Conservation (phyloP, 495 filamentous ascomycete species). For the Aspergillus biplanus region DNA sequence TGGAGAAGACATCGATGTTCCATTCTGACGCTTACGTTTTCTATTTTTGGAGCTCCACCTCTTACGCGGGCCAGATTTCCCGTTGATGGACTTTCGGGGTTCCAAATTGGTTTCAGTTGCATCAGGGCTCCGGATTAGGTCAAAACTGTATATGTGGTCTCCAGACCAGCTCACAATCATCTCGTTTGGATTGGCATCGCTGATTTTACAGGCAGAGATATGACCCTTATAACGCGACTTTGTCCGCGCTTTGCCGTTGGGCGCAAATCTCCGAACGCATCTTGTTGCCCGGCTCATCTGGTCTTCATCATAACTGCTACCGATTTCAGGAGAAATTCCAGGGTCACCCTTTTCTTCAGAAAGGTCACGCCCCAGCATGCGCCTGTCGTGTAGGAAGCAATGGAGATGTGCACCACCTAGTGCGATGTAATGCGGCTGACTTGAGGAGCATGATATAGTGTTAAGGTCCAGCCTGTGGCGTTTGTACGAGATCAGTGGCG, state of each 20-base stretch:
- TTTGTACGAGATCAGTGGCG: conserved; percentile 75
- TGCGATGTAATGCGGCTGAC: conserved; percentile 77
- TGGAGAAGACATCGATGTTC: conserved; percentile 46
- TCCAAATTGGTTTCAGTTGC: conserved; percentile 41
- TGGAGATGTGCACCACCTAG: conserved; percentile 73
- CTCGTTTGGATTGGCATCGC: conserved; percentile 75
- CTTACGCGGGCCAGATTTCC: conserved; percentile 26
- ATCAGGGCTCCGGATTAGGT: conserved; percentile 66
- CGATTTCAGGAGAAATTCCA: conserved; percentile 34
- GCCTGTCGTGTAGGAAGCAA: conserved; percentile 75
- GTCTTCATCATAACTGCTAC: conserved; percentile 55
- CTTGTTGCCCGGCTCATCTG: conserved; percentile 64
- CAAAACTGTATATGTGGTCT: conserved; percentile 75
- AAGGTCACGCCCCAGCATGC: conserved; percentile 70
- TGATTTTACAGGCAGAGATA: conserved; percentile 80
- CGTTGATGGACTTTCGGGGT: conserved; percentile 19
- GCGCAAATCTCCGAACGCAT: conserved; percentile 73
- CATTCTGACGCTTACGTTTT: conserved; percentile 62
- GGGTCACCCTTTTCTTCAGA: conserved; percentile 55
- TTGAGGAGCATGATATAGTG: conserved; percentile 73
- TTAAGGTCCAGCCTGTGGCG: conserved; percentile 69
- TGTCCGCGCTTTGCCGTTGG: conserved; percentile 59
- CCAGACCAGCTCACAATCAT: conserved; percentile 78
- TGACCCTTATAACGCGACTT: conserved; percentile 60
- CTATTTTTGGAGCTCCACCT: conserved; percentile 44